A percentile compares a stretch with the other conserved stretches of the same genome.
These are phyloP conservation scores for Aureobasidium sp. DNA, from an alignment of 2,329 filamentous ascomycete genomes.

Conservation along the genomic window DNA sequence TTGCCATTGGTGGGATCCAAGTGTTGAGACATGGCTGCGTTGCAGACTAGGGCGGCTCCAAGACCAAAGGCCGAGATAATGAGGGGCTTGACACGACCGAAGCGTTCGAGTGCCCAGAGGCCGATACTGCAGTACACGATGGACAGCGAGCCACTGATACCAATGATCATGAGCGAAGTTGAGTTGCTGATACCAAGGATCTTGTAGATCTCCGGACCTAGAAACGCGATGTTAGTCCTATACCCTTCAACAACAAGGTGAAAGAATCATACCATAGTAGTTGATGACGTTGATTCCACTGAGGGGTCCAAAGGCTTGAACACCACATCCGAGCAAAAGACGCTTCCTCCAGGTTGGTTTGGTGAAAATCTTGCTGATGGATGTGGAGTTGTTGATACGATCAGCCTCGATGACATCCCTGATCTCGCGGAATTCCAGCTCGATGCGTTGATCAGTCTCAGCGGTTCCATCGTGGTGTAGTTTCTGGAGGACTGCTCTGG, in stretches of 20 bases:
- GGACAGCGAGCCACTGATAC: slow-evolving; percentile 20
- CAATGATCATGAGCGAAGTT: slow-evolving; percentile 19
- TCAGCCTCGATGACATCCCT: slow-evolving; percentile 56
- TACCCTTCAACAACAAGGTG: not conserved
- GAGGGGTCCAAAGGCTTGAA: slow-evolving; percentile 17
- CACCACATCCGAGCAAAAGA: slow-evolving; percentile 17
- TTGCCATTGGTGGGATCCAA: slow-evolving; percentile 29
- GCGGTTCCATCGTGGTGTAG: slow-evolving; percentile 46
- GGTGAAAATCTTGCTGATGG: slow-evolving; percentile 52
- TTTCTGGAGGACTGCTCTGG: slow-evolving; percentile 30
- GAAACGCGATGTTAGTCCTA: slow-evolving; percentile 2
- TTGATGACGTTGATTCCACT: slow-evolving; percentile 18
- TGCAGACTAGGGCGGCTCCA: slow-evolving; percentile 33
- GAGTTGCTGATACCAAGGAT: slow-evolving; percentile 18
- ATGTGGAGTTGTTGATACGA: slow-evolving; percentile 45
- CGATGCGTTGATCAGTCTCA: slow-evolving; percentile 31
- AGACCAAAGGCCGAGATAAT: slow-evolving; percentile 40
- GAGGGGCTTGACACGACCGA: slow-evolving; percentile 44
- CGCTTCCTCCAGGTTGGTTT: slow-evolving; percentile 47
- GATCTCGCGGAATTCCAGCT: slow-evolving; percentile 53
- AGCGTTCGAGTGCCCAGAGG: slow-evolving; percentile 30
- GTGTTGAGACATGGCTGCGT: slow-evolving; percentile 35
- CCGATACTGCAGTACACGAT: slow-evolving; percentile 21
- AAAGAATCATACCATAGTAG: slow-evolving; percentile 16
- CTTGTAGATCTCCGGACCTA: slow-evolving; percentile 19